These are phyloP conservation scores for Lignosus rhinocerotis DNA, from an alignment of 1,284 basidiomycete genomes.

Conservation along the genomic window DNA sequence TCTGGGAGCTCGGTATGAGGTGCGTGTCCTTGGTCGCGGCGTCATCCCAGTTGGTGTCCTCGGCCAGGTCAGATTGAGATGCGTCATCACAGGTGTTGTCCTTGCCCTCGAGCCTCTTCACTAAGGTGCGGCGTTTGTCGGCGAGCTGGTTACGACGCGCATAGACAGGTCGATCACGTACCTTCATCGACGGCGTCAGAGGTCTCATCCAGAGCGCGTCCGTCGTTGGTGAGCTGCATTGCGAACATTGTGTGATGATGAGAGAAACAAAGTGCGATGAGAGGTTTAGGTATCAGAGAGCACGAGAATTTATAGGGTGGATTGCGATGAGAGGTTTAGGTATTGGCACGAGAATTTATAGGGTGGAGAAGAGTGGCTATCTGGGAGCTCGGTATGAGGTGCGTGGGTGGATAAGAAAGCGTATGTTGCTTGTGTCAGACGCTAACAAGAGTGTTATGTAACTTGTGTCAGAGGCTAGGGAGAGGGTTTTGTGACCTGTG, in stretches of 20 bases:
- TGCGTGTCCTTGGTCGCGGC: too few relatives aligned
- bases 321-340: too few relatives aligned
- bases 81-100: conserved; percentile 51
- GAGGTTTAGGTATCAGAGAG: not conserved
- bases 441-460: not conserved
- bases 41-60: too few relatives aligned
- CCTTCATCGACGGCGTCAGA: conserved; percentile 79
- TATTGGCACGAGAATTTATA: too few relatives aligned
- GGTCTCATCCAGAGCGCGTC: conserved; percentile 52
- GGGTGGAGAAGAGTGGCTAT: too few relatives aligned
- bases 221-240: conserved; percentile 20
- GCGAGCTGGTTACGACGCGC: not conserved
- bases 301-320: not conserved
- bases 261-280: too few relatives aligned
- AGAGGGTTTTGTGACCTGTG: not conserved
- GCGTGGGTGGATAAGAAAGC: too few relatives aligned
- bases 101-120: conserved; percentile 66
- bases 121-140: conserved; percentile 36
- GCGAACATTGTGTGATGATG: not conserved
- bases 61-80: conserved; percentile 70
- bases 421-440: too few relatives aligned
- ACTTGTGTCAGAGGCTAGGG: not conserved
- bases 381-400: not conserved
- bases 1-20: not conserved
- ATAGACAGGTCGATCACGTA: conserved; percentile 32